phyloP scores from a whole-genome alignment of 169 alveolate genomes.

The Plasmodium gaboni region DNA sequence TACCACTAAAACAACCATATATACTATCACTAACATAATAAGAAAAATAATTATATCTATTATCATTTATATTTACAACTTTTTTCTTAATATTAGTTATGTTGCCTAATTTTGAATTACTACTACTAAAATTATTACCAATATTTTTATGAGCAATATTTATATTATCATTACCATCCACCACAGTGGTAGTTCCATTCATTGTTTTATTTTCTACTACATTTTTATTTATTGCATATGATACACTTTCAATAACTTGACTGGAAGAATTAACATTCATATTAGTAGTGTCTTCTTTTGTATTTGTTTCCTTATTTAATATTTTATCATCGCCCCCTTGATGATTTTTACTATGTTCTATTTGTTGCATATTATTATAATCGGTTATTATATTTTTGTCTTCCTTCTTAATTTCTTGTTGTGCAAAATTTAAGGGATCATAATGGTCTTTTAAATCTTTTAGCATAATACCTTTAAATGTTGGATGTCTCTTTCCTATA shows the following conservation, averaged over 20 bases:
- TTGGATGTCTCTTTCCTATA: conserved; percentile 70
- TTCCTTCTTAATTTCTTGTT: not conserved
- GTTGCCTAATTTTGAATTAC: conserved; percentile 58
- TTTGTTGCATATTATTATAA: not conserved
- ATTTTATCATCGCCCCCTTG: too few species aligned
- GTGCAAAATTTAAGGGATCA: not conserved
- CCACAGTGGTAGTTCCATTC: not conserved
- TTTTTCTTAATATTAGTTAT: conserved; percentile 65
- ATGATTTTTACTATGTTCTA: too few species aligned
- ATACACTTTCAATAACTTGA: too few species aligned
- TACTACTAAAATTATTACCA: not conserved
- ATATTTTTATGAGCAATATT: not conserved
- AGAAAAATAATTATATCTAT: conserved; percentile 60
- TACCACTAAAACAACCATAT: conserved; percentile 76
- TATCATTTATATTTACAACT: conserved; percentile 43
- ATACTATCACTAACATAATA: conserved; percentile 75
- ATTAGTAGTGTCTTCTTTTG: too few species aligned
- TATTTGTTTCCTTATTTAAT: too few species aligned
- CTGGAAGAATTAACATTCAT: too few species aligned
- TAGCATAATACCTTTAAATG: conserved; percentile 15
- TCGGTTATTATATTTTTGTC: not conserved
- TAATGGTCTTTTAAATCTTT: conserved; percentile 13
- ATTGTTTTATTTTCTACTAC: not conserved
- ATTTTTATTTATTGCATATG: not conserved
- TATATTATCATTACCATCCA: not conserved